These are phyloP conservation scores for Glonium stellatum DNA, from an alignment of 495 filamentous ascomycete species.

Conservation along the genomic window DNA sequence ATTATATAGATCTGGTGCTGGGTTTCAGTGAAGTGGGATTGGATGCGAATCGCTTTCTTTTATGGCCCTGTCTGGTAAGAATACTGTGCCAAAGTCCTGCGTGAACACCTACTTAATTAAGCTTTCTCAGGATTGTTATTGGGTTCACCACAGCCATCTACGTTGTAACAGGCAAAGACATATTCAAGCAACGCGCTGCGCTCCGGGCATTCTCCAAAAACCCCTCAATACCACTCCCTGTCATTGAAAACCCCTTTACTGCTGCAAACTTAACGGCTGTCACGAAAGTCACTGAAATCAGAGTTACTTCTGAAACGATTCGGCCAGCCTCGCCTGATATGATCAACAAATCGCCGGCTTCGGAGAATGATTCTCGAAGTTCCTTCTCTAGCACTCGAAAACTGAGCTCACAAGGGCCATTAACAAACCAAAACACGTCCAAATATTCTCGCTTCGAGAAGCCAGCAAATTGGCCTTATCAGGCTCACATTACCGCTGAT, in stretches of 20 bases:
- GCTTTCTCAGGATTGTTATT: slow-evolving; percentile 44
- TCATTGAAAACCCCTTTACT: slow-evolving; percentile 45
- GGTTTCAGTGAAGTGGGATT: slow-evolving; percentile 61
- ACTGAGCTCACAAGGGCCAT: neutral
- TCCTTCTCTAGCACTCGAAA: slow-evolving; percentile 20
- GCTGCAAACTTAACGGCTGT: slow-evolving; percentile 24
- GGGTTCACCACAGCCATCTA: slow-evolving; percentile 67
- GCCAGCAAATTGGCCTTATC: neutral
- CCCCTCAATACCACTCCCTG: slow-evolving; percentile 28
- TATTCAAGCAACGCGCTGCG: slow-evolving; percentile 49
- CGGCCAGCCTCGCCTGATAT: slow-evolving; percentile 3
- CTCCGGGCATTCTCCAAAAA: slow-evolving; percentile 43
- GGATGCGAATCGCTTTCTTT: slow-evolving; percentile 68
- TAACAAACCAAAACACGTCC: neutral
- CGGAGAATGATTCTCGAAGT: slow-evolving; percentile 13
- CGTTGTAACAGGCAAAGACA: slow-evolving; percentile 60
- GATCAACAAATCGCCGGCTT: slow-evolving; percentile 2
- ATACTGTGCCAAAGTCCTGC: neutral
- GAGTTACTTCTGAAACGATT: slow-evolving; percentile 40
- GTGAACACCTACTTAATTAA: neutral
- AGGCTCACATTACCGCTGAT: neutral
- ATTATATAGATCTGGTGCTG: slow-evolving; percentile 68
- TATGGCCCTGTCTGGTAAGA: slow-evolving; percentile 75
- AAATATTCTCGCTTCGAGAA: neutral
- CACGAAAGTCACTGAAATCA: slow-evolving; percentile 54